Conservation (phyloP, 192 early-diverging fungal species). For the Mycoemilia scoparia region DNA sequence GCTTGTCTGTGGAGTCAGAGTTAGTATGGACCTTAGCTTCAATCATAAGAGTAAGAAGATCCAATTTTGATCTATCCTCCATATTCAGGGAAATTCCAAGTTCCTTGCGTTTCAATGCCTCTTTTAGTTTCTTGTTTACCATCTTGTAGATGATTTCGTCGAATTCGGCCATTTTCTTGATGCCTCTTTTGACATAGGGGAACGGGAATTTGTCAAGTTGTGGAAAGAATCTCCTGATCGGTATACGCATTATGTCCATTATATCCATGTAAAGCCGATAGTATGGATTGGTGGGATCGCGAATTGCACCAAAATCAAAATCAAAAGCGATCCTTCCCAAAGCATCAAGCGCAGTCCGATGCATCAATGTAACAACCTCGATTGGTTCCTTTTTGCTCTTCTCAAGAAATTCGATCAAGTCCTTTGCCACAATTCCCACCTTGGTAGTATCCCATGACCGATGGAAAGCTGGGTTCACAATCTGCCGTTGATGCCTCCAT, state of each 20-base stretch:
- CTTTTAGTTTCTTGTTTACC: conserved; percentile 11
- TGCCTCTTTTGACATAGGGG: conserved; percentile 20
- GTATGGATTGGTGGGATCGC: conserved; percentile 23
- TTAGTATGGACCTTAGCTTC: conserved; percentile 25
- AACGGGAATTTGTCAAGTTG: conserved; percentile 26
- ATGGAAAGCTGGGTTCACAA: conserved; percentile 29
- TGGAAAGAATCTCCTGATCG: conserved; percentile 31
- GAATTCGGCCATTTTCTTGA: conserved; percentile 20
- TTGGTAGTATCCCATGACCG: conserved; percentile 21
- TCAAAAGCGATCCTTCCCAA: conserved; percentile 35
- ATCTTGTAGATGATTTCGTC: conserved; percentile 26
- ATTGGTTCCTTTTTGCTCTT: conserved; percentile 12
- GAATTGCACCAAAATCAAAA: conserved; percentile 31
- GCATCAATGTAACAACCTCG: conserved; percentile 18
- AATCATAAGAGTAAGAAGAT: conserved; percentile 35
- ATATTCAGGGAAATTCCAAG: conserved; percentile 9
- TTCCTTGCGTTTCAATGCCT: conserved; percentile 12
- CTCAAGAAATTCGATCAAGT: conserved; percentile 24
- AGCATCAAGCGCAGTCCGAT: conserved; percentile 35
- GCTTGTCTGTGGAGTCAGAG: conserved; percentile 23
- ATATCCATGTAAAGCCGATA: conserved; percentile 27
- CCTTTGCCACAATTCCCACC: conserved; percentile 17
- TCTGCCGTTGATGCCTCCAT: conserved; percentile 25
- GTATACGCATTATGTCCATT: conserved; percentile 21
- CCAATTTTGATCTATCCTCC: conserved; percentile 25